Base-by-base conservation (phyloP, 768 basidiomycete species). In the Fomitopsis pulvina region DNA sequence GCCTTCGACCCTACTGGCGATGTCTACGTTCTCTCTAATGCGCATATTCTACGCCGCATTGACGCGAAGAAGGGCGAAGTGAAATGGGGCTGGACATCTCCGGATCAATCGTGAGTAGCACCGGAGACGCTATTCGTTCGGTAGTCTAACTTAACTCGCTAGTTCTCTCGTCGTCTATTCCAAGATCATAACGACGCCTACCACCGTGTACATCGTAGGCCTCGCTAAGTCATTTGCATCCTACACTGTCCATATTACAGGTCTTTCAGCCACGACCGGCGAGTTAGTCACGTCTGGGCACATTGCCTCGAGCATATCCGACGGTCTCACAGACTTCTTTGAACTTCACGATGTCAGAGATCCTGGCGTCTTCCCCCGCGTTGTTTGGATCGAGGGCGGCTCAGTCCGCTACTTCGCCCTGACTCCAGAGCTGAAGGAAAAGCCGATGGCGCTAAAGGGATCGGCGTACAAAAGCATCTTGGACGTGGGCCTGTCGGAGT, bases 41-140 rank as follows among this genome's bases (percentile, higher is more conserved):
- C 81, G 3, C 70, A 79, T 58, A 72, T 71, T 0, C 71, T 92
- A 7, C 74, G 68, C 8, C 70, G 70, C 25, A 53, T 93, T 12
- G 65, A 78, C 50, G 60, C 70, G 0, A 60, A 52, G 2, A 76
- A 73, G 0, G 89, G 89, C 1, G 69, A 76, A 8, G 65, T 69
- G 1, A 62, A 68, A 22, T 95, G 92, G 92, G 70, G 66, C 1
- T 92, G 89, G 85, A 73, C 71, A n/a, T 74, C 82, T 21, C 71
- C 72, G 12, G 85, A 87, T 60, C 75, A 82, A 43, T 76, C 73
- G 88, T 90, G 59, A 56, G 80, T 68, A 5, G 1, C 32, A 42
- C 11, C 20, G 10, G 30, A 25, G 4, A 6, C 34, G 18, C 14
- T 37, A 16, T 37, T 37, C 4, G 14, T 37, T 18, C 22, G 21